These are phyloP conservation scores for Suhomyces panamericanus DNA, from an alignment of 1,139 yeast species.

Conservation along the genomic window DNA sequence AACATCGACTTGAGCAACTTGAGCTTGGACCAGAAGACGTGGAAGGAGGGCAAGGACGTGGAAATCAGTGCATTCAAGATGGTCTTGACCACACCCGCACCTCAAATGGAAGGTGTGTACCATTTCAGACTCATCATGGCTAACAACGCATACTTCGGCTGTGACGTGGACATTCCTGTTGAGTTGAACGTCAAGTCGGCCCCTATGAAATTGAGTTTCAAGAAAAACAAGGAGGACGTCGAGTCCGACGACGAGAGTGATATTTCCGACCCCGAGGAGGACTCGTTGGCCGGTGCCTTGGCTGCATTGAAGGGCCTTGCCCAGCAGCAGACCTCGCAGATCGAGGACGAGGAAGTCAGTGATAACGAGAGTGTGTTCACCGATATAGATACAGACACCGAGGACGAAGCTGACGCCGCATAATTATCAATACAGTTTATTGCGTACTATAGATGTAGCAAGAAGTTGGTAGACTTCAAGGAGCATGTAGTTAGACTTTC, in stretches of 20 bases:
- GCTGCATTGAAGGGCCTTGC: constrained; percentile 61
- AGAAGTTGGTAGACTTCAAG: too few species aligned
- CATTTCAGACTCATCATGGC: constrained; percentile 66
- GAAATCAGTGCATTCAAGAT: constrained; percentile 70
- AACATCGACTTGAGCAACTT: constrained; percentile 59
- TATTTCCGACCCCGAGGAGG: constrained; percentile 66
- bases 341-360: constrained; percentile 31
- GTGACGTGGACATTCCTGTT: constrained; percentile 68
- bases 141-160: constrained; percentile 68
- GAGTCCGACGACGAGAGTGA: constrained; percentile 47
- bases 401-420: constrained; percentile 46
- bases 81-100: constrained; percentile 71
- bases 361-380: constrained; percentile 45
- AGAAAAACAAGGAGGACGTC: constrained; percentile 28
- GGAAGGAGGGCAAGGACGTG: constrained; percentile 51
- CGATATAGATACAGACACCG: constrained; percentile 54
- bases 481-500: too few species aligned
- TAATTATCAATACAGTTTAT: not conserved
- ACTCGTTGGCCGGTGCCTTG: constrained; percentile 63
- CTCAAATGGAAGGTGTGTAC: constrained; percentile 59
- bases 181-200: constrained; percentile 59
- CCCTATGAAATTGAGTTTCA: constrained; percentile 28
- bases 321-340: constrained; percentile 27
- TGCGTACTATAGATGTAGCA: not conserved
- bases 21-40: constrained; percentile 47